These are phyloP conservation scores for Didymella glomerata DNA, from an alignment of 2,329 filamentous ascomycete genomes.

Conservation along the genomic window DNA sequence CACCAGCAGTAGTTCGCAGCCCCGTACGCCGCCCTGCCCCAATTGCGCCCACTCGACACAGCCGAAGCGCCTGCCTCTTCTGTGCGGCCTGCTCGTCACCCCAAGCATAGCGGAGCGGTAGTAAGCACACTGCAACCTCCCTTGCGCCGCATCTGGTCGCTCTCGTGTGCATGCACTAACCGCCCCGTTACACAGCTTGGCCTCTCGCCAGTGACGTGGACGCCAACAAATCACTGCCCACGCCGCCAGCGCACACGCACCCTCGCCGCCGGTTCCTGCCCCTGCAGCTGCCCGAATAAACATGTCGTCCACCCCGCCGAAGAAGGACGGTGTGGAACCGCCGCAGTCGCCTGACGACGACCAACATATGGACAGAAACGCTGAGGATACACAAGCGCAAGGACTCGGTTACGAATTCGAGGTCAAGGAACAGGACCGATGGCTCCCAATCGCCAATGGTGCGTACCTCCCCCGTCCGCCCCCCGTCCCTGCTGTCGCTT, in stretches of 20 bases:
- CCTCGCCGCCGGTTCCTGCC: conserved; percentile 41
- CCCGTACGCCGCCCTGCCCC: conserved; percentile 21
- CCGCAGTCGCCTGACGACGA: conserved; percentile 93
- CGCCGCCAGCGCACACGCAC: conserved; percentile 59
- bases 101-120: too few relatives aligned
- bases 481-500: conserved; percentile 31
- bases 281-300: conserved; percentile 74
- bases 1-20: not conserved
- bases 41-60: conserved; percentile 22
- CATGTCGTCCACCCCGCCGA: conserved; percentile 92
- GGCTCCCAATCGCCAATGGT: conserved; percentile 99
- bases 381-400: conserved; percentile 78
- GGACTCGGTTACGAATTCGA: conserved; percentile 90
- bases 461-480: conserved; percentile 63
- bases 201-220: conserved; percentile 51
- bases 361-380: conserved; percentile 87
- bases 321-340: conserved; percentile 88
- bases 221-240: conserved; percentile 50
- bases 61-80: conserved; percentile 6
- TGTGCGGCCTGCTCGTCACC: too few relatives aligned
- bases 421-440: conserved; percentile 99
- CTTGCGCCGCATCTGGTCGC: too few relatives aligned
- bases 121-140: not conserved
- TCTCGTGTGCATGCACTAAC: conserved; percentile 48
- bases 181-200: conserved; percentile 46